Conservation (phyloP, 106 monocot genomes). For the Vanilla planifolia region DNA sequence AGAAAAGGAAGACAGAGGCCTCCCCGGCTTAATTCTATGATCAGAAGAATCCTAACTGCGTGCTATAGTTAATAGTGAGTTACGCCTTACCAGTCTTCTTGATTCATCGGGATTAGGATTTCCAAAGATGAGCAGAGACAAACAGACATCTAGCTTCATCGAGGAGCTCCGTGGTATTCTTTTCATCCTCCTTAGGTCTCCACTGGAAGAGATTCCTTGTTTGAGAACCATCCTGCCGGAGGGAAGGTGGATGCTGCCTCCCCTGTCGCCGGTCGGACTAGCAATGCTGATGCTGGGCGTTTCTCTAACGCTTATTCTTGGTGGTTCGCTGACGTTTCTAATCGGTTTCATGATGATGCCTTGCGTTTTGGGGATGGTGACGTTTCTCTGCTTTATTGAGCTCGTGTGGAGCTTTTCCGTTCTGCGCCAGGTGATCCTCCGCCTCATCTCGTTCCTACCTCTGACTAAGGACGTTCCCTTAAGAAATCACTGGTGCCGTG, state of each 20-base stretch:
- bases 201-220: too few species aligned
- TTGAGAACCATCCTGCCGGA: not conserved
- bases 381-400: not conserved
- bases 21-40: too few species aligned
- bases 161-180: too few species aligned
- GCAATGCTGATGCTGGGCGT: not conserved
- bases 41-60: too few species aligned
- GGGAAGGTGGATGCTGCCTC: not conserved
- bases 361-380: not conserved
- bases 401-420: not conserved
- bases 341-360: slow-evolving; percentile 6
- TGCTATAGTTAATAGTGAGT: too few species aligned
- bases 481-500: slow-evolving; percentile 3
- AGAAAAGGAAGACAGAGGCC: too few species aligned
- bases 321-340: not conserved
- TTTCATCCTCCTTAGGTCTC: too few species aligned
- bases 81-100: too few species aligned
- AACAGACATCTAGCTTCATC: too few species aligned
- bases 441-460: not conserved
- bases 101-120: too few species aligned
- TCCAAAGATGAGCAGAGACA: too few species aligned
- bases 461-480: not conserved
- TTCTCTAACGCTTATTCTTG: not conserved
- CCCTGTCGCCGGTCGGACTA: not conserved
- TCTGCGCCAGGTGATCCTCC: not conserved